Evolutionary conservation across 768 basidiomycete species (phyloP).

Genomic region (Royoungia palumana): DNA sequence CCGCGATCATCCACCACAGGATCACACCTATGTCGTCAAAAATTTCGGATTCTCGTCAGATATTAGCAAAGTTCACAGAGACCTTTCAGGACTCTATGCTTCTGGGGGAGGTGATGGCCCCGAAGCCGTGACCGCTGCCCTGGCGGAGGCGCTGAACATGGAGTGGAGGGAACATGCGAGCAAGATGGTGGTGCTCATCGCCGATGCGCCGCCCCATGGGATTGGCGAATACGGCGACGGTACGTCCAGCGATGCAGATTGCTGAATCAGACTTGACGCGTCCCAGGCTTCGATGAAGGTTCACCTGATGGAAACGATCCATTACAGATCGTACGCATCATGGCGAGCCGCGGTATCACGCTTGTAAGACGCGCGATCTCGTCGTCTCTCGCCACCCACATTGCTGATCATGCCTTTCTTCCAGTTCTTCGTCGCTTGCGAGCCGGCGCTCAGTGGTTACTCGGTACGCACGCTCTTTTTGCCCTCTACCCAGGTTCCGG

Average conservation of each 20-base stretch:
- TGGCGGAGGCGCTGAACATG: constrained; percentile 84
- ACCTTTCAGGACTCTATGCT: constrained; percentile 81
- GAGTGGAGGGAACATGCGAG: constrained; percentile 86
- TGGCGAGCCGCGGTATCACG: constrained; percentile 90
- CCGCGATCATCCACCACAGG: constrained; percentile 96
- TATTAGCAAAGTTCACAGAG: constrained; percentile 79
- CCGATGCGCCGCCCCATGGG: constrained; percentile 96
- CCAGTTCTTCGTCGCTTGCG: constrained; percentile 99
- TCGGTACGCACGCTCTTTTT: constrained; percentile 50
- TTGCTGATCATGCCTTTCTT: constrained; percentile 5
- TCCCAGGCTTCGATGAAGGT: constrained; percentile 83
- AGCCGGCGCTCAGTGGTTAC: constrained; percentile 92
- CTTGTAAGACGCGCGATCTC: constrained; percentile 50
- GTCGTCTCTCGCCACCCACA: not conserved
- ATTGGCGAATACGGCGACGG: constrained; percentile 97
- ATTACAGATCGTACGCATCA: constrained; percentile 75
- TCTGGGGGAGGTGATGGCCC: constrained; percentile 94
- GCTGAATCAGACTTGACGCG: constrained; percentile 12
- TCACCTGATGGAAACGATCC: constrained; percentile 95
- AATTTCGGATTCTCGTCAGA: constrained; percentile 95
- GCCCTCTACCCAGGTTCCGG: constrained; percentile 14
- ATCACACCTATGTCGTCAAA: constrained; percentile 90
- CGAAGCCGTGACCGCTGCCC: constrained; percentile 92
- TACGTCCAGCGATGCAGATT: constrained; percentile 32
- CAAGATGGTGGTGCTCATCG: constrained; percentile 96